Base-by-base conservation (phyloP, 441 rosid species). In the Croton setiger region DNA sequence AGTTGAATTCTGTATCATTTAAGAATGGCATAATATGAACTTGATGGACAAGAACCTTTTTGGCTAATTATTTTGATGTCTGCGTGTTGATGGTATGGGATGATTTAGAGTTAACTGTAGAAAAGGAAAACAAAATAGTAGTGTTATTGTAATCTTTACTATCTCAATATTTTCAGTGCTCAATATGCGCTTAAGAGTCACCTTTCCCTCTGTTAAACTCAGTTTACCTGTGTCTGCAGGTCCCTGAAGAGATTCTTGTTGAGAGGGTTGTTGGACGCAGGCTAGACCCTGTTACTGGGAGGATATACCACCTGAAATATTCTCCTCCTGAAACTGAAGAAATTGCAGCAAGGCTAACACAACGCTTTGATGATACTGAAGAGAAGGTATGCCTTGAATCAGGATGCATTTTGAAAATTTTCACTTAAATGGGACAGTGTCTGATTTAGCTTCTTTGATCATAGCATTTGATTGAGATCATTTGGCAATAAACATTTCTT, bases 191-290 rank as follows among this genome's bases (percentile, higher is more conserved):
- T 67, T 43, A 41, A 57, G 60, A 11, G 23, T 20, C 23, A 60
- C 41, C 60, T 70, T 63, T 61, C 47, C 15, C 1, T 43, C 4
- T 59, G 68, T 43, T 35, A 17, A 63, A 64, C 51, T 15, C 54
- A 43, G 44, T 21, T 23, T 13, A 15, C 62, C 51, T 62, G 69
- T 72, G 33, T 67, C 66, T 78, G 72, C 80, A 94, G 98, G 98
- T 94, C 67, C 74, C 86, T 75, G 99, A 94, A 82, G 91, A 90
- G 70, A 82, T 83, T 81, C 87, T 91, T 53, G 92, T 90, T 57
- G 97, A 90, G 77, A 88, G 98, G 84, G 98, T 94, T 37, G 94
- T 86, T 67, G 96, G 96, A 35, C 91, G 98, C 67, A 81, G 98
- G 65, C 74, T 91, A 75, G 97, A 94, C 80, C 97, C 97, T 71